Evolutionary conservation across 2,329 filamentous ascomycete species (phyloP).

Genomic region (Claviceps humidiphila): DNA sequence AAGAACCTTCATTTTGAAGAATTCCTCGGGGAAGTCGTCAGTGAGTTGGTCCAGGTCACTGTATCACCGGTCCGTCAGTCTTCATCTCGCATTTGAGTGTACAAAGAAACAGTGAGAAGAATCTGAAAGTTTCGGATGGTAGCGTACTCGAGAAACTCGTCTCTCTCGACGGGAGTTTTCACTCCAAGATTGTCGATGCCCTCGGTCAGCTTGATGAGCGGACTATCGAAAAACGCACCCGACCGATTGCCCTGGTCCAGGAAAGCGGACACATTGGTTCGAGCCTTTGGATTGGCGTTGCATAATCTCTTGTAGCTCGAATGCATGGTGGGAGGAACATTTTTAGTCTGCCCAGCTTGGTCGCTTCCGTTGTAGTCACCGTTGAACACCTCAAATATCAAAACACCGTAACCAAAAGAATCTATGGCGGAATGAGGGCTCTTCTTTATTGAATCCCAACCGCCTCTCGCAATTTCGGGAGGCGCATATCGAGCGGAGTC

Average conservation of each 20-base stretch:
- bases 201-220: slow-evolving; percentile 82
- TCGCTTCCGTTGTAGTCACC: slow-evolving; percentile 64
- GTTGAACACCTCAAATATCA: slow-evolving; percentile 88
- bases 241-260: slow-evolving; percentile 74
- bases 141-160: slow-evolving; percentile 62
- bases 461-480: slow-evolving; percentile 70
- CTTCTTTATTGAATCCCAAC: slow-evolving; percentile 86
- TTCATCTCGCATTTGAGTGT: slow-evolving; percentile 10
- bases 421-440: slow-evolving; percentile 72
- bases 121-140: slow-evolving; percentile 11
- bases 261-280: slow-evolving; percentile 73
- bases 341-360: slow-evolving; percentile 74
- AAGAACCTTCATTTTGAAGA: slow-evolving; percentile 93
- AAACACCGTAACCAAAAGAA: slow-evolving; percentile 70
- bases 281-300: slow-evolving; percentile 77
- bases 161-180: slow-evolving; percentile 72
- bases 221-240: slow-evolving; percentile 84
- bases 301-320: slow-evolving; percentile 80
- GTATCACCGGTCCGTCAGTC: slow-evolving; percentile 16
- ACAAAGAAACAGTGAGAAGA: background rate
- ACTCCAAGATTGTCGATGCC: slow-evolving; percentile 86
- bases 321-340: slow-evolving; percentile 77
- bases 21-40: slow-evolving; percentile 93
- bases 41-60: slow-evolving; percentile 71
- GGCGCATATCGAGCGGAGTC: slow-evolving; percentile 75